Evolutionary conservation across 371 early-diverging fungal species (phyloP), one percentile per base, ranked within the genome.

Genomic region (Amoeboaphelidium protococcarum): DNA sequence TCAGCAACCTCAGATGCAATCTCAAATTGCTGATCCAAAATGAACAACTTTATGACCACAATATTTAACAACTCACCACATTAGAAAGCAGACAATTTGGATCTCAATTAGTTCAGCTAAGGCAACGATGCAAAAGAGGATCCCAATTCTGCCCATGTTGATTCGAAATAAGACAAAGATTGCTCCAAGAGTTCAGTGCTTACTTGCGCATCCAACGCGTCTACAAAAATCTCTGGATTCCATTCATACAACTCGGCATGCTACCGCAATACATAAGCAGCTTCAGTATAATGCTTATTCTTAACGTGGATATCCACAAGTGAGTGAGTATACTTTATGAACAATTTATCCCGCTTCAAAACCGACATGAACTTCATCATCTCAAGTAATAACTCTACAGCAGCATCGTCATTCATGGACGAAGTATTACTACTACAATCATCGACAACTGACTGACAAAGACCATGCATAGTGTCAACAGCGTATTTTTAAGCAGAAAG

Each of bases 11-110:
- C 61, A 10, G 76, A 59, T 19, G 76, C 76, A 1, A 72, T 52
- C 54, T 82, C 83, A 78, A 79, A 80, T 0, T 74, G 71, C 40
- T 59, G 60, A 13, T 76, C 76, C 25, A 61, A 57, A 26, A 75
- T 76, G 21, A 79, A 60, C 26, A 71, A 70, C 2, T 62, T 56
- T 3, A 78, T 55, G 61, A 74, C 72, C 42, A 73, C 1, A 71
- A 61, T 1, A 65, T 64, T 47, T 74, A 68, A 3, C 52, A 46
- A 2, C 52, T 46, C 1, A 63, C 54, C 23, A 76, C 66, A 12
- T 31, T 31, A 31, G 37, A 31, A 31, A 31, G 16, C 37, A 31
- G 16, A n/a, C n/a, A n/a, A n/a, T n/a, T n/a, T n/a, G n/a, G n/a
- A 31, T 31, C 37, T 16, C 37, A 6, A 31, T 31, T n/a, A n/a